These are phyloP conservation scores for Triticum dicoccoides DNA, from an alignment of 176 grass and related monocot genomes.

Conservation along the genomic window DNA sequence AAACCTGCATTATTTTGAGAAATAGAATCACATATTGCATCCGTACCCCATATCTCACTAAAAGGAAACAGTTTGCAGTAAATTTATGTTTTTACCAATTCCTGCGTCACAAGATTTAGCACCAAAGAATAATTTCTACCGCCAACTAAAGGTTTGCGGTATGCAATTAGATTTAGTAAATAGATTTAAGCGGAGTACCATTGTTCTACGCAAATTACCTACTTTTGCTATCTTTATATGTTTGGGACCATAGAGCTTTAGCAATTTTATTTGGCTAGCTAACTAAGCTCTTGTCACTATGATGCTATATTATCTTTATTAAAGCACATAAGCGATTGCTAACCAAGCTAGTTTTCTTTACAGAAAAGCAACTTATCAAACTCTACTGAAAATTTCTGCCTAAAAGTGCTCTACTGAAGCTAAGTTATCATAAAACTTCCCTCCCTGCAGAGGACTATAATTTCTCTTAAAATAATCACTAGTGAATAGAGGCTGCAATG, in stretches of 20 bases:
- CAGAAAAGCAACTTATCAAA: background rate
- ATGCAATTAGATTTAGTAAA: background rate
- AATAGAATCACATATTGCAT: background rate
- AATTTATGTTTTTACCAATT: background rate
- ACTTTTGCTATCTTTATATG: background rate
- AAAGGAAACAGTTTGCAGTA: background rate
- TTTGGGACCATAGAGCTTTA: background rate
- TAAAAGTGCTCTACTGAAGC: background rate
- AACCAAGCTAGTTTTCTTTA: background rate
- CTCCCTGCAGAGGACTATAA: background rate
- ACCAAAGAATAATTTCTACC: background rate
- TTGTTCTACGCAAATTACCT: background rate
- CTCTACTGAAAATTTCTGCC: background rate
- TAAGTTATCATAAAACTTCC: background rate
- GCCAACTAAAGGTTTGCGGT: background rate
- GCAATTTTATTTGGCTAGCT: background rate
- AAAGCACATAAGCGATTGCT: background rate
- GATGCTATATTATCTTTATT: background rate
- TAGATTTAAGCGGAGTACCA: background rate
- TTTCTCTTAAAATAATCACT: background rate
- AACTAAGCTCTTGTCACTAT: background rate
- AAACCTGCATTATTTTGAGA: conserved; percentile 20
- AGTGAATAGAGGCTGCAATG: background rate
- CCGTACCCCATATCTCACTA: background rate
- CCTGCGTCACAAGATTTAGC: background rate